phyloP scores from a whole-genome alignment of 1,139 yeast genomes.

The Hansenula sp. region DNA sequence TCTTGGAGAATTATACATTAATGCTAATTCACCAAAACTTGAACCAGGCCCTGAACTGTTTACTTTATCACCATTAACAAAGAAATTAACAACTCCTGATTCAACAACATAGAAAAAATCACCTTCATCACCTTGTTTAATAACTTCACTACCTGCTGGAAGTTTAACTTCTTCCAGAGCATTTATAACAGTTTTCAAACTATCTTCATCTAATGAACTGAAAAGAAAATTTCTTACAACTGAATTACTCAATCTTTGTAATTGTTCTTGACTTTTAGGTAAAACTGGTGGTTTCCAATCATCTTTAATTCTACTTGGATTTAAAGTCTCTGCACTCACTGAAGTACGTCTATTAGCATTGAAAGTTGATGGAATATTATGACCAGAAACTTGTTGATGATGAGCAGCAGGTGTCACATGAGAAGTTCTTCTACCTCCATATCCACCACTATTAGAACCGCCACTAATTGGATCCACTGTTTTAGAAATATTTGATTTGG shows the following conservation, averaged over 20 bases:
- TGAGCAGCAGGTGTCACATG: constrained; percentile 4
- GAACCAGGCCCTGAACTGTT: constrained; percentile 79
- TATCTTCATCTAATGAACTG: constrained; percentile 66
- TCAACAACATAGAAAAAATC: constrained; percentile 91
- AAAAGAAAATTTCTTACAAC: constrained; percentile 82
- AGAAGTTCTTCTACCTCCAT: constrained; percentile 16
- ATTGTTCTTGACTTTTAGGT: constrained; percentile 56
- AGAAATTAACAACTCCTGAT: constrained; percentile 76
- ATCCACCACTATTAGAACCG: neutral
- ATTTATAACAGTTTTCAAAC: constrained; percentile 71
- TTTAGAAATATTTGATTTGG: constrained; percentile 17
- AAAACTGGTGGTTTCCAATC: constrained; percentile 74
- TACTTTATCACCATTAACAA: constrained; percentile 69
- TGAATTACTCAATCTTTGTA: constrained; percentile 61
- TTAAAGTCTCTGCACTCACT: constrained; percentile 69
- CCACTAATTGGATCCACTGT: constrained; percentile 24
- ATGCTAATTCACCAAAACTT: constrained; percentile 93
- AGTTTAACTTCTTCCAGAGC: constrained; percentile 75
- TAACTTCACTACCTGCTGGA: constrained; percentile 59
- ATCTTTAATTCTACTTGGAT: constrained; percentile 39
- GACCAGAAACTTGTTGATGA: constrained; percentile 10
- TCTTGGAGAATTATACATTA: constrained; percentile 96
- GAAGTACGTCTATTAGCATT: constrained; percentile 84
- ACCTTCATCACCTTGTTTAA: constrained; percentile 95
- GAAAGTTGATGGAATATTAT: constrained; percentile 49